Evolutionary conservation across 192 early-diverging fungal genomes (phyloP).

Genomic region (Linderina pennispora): DNA sequence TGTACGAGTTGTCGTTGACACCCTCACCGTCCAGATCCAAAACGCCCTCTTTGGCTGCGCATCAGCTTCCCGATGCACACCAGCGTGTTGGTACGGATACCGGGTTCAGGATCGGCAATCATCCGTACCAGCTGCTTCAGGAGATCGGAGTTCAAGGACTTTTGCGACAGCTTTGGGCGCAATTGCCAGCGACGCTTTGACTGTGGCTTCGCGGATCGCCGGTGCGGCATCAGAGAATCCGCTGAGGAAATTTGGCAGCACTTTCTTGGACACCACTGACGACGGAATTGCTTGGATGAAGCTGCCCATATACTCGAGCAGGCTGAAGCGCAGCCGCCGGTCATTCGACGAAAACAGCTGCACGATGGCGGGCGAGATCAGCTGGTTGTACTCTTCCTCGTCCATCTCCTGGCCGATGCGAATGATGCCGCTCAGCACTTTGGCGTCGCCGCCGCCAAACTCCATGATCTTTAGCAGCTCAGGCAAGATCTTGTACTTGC

Average conservation of each 20-base stretch:
- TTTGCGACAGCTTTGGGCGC: conserved; percentile 57
- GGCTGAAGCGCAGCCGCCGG: conserved; percentile 73
- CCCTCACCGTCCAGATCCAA: conserved; percentile 20
- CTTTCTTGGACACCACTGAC: conserved; percentile 70
- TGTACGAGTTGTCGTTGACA: conserved; percentile 68
- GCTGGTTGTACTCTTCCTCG: conserved; percentile 65
- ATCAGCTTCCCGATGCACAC: conserved; percentile 94
- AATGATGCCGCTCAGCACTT: conserved; percentile 69
- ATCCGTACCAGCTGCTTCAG: conserved; percentile 83
- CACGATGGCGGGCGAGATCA: conserved; percentile 68
- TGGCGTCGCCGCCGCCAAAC: conserved; percentile 71
- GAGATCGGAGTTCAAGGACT: conserved; percentile 63
- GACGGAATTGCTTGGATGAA: conserved; percentile 65
- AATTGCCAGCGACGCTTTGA: conserved; percentile 75
- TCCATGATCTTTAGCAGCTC: conserved; percentile 81
- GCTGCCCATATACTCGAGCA: conserved; percentile 73
- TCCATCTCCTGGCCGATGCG: conserved; percentile 73
- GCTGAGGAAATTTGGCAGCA: conserved; percentile 80
- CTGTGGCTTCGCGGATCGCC: conserved; percentile 85
- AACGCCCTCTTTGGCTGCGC: conserved; percentile 48
- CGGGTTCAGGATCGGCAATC: conserved; percentile 86
- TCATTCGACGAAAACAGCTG: conserved; percentile 86
- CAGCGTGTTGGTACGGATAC: conserved; percentile 93
- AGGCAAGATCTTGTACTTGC: conserved; percentile 89
- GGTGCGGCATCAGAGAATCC: conserved; percentile 87